phyloP scores from a whole-genome alignment of 768 basidiomycete genomes.

The Xerocomellus amylosporus region DNA sequence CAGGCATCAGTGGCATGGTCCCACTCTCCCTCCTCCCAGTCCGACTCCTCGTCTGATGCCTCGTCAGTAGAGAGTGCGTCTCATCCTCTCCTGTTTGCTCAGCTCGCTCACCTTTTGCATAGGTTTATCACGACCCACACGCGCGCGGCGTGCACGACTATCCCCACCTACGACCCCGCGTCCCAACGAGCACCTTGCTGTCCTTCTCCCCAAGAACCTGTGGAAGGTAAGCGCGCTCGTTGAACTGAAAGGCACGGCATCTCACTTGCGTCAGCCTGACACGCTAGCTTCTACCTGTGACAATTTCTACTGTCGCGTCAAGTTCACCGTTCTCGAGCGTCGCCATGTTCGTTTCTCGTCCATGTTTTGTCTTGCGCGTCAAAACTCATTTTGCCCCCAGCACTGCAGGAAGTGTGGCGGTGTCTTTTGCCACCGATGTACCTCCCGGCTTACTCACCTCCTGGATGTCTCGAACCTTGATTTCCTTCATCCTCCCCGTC shows the following conservation, averaged over 20 bases:
- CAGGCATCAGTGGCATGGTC: conserved; percentile 18
- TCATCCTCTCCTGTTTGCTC: neutral
- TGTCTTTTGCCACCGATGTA: conserved; percentile 66
- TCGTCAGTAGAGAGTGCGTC: conserved; percentile 16
- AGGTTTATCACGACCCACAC: conserved; percentile 26
- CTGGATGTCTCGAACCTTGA: conserved; percentile 69
- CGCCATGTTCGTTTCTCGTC: conserved; percentile 56
- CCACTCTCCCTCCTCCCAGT: neutral
- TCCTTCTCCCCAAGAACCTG: conserved; percentile 61
- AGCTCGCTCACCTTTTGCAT: neutral
- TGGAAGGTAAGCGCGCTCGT: conserved; percentile 60
- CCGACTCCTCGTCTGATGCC: conserved; percentile 13
- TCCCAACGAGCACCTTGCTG: conserved; percentile 72
- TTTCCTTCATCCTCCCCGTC: conserved; percentile 70
- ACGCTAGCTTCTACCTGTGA: conserved; percentile 61
- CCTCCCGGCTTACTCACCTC: conserved; percentile 55
- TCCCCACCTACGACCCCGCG: conserved; percentile 24
- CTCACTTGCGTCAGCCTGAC: conserved; percentile 51
- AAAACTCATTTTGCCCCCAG: conserved; percentile 37
- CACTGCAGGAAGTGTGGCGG: conserved; percentile 87
- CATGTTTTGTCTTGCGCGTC: neutral
- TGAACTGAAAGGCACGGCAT: neutral
- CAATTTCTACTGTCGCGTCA: conserved; percentile 64
- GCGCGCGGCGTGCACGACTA: conserved; percentile 16
- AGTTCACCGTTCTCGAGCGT: conserved; percentile 68